These are phyloP conservation scores for Aureobasidium lini DNA, from an alignment of 2,329 filamentous ascomycete species.

Conservation along the genomic window DNA sequence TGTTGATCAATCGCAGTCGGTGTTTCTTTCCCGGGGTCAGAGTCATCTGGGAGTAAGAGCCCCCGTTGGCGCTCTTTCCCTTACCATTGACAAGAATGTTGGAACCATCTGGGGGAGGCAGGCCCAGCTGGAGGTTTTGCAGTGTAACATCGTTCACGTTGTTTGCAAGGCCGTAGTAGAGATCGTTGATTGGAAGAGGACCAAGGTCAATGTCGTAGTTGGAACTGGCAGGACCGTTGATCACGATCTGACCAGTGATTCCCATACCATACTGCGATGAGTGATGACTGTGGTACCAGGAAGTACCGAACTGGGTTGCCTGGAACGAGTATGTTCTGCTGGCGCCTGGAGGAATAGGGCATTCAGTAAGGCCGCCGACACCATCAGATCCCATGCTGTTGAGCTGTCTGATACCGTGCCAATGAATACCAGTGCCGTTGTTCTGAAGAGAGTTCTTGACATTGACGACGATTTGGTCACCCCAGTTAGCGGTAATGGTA, in stretches of 20 bases:
- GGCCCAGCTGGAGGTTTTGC: slow-evolving; percentile 23
- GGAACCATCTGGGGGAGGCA: slow-evolving; percentile 34
- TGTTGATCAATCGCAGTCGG: slow-evolving; percentile 40
- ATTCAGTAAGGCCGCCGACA: slow-evolving; percentile 40
- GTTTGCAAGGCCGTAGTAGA: slow-evolving; percentile 25
- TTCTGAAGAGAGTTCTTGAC: slow-evolving; percentile 44
- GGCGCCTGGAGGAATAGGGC: slow-evolving; percentile 43
- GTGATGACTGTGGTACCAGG: slow-evolving; percentile 39
- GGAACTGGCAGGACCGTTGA: slow-evolving; percentile 36
- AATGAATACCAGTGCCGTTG: slow-evolving; percentile 55
- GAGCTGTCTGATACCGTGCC: slow-evolving; percentile 53
- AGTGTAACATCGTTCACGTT: slow-evolving; percentile 24
- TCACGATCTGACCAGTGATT: slow-evolving; percentile 33
- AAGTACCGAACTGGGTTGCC: slow-evolving; percentile 39
- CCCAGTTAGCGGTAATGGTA: slow-evolving; percentile 44
- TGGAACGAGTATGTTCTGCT: slow-evolving; percentile 49
- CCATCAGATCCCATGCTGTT: slow-evolving; percentile 50
- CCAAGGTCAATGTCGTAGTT: slow-evolving; percentile 34
- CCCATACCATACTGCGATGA: slow-evolving; percentile 38
- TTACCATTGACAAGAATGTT: slow-evolving; percentile 37
- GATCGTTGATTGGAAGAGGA: slow-evolving; percentile 24
- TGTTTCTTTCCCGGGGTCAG: slow-evolving; percentile 34
- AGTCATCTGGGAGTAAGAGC: slow-evolving; percentile 20
- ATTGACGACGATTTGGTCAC: slow-evolving; percentile 43
- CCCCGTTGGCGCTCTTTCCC: slow-evolving; percentile 27